These are phyloP conservation scores for Zygosaccharomyces sapae DNA, from an alignment of 1,139 yeast genomes.

Conservation along the genomic window DNA sequence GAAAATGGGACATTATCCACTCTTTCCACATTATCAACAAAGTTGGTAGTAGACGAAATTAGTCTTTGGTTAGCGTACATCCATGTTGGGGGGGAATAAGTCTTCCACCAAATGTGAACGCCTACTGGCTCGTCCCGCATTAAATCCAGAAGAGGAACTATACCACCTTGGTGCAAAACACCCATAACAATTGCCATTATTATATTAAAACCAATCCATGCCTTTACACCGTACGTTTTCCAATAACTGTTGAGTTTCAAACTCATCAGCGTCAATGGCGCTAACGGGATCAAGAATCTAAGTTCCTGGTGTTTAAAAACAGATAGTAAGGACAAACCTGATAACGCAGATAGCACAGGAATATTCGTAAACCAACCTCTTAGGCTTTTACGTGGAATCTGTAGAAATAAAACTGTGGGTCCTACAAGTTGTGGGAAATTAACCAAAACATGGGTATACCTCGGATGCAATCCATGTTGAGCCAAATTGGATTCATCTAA, in stretches of 20 bases:
- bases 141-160: conserved; percentile 57
- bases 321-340: conserved; percentile 63
- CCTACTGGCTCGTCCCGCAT: conserved; percentile 30
- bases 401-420: conserved; percentile 56
- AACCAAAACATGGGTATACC: conserved; percentile 65
- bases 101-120: conserved; percentile 82
- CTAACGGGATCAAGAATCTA: conserved; percentile 71
- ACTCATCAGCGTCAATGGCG: conserved; percentile 63
- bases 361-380: conserved; percentile 24
- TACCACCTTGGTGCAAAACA: conserved; percentile 83
- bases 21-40: conserved; percentile 20
- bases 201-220: conserved; percentile 67
- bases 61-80: conserved; percentile 47
- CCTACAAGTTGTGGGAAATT: conserved; percentile 82
- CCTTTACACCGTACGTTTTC: conserved; percentile 43
- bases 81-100: conserved; percentile 93
- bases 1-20: conserved; percentile 21
- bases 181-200: conserved; percentile 68
- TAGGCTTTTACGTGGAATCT: conserved; percentile 27
- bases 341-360: conserved; percentile 54
- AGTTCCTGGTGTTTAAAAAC: conserved; percentile 86
- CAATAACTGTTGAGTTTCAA: conserved; percentile 1
- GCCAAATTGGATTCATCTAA: conserved; percentile 54
- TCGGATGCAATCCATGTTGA: conserved; percentile 78
- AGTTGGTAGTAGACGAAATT: conserved; percentile 30